Evolutionary conservation across 129 eudicot species (phyloP).

Genomic region (Smallanthus sonchifolius): DNA sequence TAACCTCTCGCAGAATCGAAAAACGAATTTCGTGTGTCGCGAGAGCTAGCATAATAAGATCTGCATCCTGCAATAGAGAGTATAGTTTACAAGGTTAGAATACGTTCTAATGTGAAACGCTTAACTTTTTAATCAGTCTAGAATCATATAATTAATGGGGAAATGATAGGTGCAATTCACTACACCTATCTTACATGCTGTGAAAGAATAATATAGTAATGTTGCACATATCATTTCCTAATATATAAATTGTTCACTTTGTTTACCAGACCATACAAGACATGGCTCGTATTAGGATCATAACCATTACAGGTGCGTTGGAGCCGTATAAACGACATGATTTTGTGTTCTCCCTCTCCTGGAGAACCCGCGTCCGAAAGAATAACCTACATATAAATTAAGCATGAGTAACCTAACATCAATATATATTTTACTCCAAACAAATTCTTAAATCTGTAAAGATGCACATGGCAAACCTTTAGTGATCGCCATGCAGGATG

Average conservation of each 20-base stretch:
- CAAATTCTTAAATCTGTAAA: background rate
- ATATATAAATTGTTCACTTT: background rate
- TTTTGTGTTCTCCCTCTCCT: constrained; percentile 75
- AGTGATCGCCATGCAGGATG: constrained; percentile 39
- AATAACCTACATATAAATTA: constrained; percentile 35
- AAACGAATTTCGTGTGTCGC: constrained; percentile 68
- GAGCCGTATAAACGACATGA: constrained; percentile 49
- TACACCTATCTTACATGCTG: background rate
- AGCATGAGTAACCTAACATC: background rate
- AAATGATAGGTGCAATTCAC: background rate
- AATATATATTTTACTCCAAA: background rate
- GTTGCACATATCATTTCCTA: no score
- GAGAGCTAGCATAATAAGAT: constrained; percentile 60
- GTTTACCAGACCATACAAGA: constrained; percentile 67
- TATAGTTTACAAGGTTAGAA: background rate
- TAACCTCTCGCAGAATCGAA: constrained; percentile 61
- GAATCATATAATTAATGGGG: background rate
- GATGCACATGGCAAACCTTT: constrained; percentile 20
- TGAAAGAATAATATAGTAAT: no score
- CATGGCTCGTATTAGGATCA: constrained; percentile 53
- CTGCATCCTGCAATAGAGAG: constrained; percentile 45
- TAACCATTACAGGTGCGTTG: constrained; percentile 41
- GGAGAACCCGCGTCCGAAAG: constrained; percentile 55
- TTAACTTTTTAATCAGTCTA: background rate
- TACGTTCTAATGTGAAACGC: background rate